Evolutionary conservation across 2,329 filamentous ascomycete species (phyloP), one percentile per base, ranked within the genome.

Genomic region (Colletotrichum sp.): DNA sequence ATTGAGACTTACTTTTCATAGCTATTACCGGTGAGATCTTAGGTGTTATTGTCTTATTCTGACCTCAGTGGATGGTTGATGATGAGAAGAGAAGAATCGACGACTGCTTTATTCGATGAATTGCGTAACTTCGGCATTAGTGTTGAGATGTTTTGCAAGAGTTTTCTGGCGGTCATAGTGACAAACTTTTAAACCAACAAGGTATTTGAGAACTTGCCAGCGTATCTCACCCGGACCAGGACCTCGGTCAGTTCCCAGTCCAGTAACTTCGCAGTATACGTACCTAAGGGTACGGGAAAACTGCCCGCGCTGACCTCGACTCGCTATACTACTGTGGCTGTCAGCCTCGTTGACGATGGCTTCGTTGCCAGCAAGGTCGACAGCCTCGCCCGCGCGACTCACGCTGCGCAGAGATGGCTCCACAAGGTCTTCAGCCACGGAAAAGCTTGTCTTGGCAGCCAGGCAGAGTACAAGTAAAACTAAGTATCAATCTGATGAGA

Each of bases 401-500:
- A 28, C 30, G 30, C 27, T 5, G 27, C 27, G 27, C 32, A 6
- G 32, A 32, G 32, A 5, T 32, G 32, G 32, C 11, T 32, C 12
- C 32, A 32, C 32, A 32, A 32, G 32, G 11, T 32, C 4, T 32
- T 32, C 5, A 32, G 32, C 32, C 32, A 32, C 32, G 32, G 32
- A 13, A 13, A 32, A 32, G 32, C 32, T 32, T 32, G 11, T 12
- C 5, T 12, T 32, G 32, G 32, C 32, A 25, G 36, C 1, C 2
- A 44, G 16, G 2, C 36, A 44, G 36, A 19, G 39, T n/a, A 48
- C 11, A 12, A n/a, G 19, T 48, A 3, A 12, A 12, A n/a, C 19
- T 7, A 0, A n/a, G 9, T 2, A 1, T n/a, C 19, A n/a, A 0
- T 12, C 9, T 48, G 5, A 39, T 19, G 16, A 1, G 36, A 39